Evolutionary conservation across 257 asterid species (phyloP).

Genomic region (Misopates orontium): DNA sequence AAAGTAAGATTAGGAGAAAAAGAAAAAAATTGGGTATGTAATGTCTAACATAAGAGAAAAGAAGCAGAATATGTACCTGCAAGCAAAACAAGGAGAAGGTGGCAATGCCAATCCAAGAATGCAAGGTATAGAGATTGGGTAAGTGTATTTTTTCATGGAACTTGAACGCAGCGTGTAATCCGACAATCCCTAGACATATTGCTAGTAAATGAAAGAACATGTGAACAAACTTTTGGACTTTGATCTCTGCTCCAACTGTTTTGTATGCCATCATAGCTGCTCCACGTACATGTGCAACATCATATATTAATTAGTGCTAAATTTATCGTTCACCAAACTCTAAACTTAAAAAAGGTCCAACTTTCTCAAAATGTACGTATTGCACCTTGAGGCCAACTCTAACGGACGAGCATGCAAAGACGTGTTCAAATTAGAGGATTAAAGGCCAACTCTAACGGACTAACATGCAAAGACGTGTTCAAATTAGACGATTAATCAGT

Average conservation of each 20-base stretch:
- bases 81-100: slow-evolving; percentile 65
- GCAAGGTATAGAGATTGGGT: slow-evolving; percentile 54
- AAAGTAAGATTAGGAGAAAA: too few species aligned
- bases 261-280: slow-evolving; percentile 79
- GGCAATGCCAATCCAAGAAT: slow-evolving; percentile 84
- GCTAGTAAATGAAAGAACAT: slow-evolving; percentile 41
- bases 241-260: slow-evolving; percentile 51
- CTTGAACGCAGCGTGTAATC: slow-evolving; percentile 71
- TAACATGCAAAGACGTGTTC: too few species aligned
- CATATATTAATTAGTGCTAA: background rate
- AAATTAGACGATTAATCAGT: too few species aligned
- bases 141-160: slow-evolving; percentile 45
- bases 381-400: too few species aligned
- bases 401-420: too few species aligned
- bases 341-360: too few species aligned
- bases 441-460: too few species aligned
- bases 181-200: slow-evolving; percentile 46
- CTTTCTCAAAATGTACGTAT: too few species aligned
- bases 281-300: background rate
- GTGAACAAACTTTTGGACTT: slow-evolving; percentile 50
- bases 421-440: too few species aligned
- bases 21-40: too few species aligned
- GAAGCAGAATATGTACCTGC: slow-evolving; percentile 51
- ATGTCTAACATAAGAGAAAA: too few species aligned
- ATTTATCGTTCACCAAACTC: background rate